Evolutionary conservation across 2,329 filamentous ascomycete genomes (phyloP).

Genomic region (Alternaria dauci): DNA sequence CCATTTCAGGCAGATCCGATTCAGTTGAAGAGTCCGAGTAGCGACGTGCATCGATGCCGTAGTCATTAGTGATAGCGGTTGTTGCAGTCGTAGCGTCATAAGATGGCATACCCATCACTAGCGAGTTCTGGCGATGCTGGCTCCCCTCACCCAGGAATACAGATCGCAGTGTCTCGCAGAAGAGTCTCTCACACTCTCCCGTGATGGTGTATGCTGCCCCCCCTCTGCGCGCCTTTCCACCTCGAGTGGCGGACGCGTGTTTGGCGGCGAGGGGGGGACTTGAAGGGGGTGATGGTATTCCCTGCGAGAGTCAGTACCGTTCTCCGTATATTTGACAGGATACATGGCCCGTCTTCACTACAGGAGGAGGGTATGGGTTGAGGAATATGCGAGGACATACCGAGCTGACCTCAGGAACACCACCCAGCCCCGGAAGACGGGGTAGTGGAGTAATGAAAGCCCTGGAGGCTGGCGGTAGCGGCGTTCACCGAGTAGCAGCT

Average conservation of each 20-base stretch:
- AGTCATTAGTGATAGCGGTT: conserved; percentile 42
- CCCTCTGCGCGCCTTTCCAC: conserved; percentile 66
- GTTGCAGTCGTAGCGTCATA: conserved; percentile 21
- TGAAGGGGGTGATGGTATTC: conserved; percentile 82
- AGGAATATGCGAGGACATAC: conserved; percentile 35
- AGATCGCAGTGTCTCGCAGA: conserved; percentile 93
- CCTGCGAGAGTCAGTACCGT: conserved; percentile 55
- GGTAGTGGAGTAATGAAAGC: conserved; percentile 73
- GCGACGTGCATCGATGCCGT: conserved; percentile 35
- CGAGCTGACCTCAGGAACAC: conserved; percentile 57
- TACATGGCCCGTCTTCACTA: background rate
- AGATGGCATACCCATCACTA: conserved; percentile 77
- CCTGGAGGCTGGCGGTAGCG: conserved; percentile 67
- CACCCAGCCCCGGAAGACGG: conserved; percentile 70
- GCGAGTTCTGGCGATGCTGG: conserved; percentile 77
- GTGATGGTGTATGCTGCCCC: conserved; percentile 96
- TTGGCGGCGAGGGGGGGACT: conserved; percentile 81
- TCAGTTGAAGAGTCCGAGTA: conserved; percentile 38
- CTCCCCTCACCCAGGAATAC: conserved; percentile 97
- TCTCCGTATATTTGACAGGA: background rate
- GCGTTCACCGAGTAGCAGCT: conserved; percentile 86
- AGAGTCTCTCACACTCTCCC: conserved; percentile 99
- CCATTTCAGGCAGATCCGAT: conserved; percentile 45
- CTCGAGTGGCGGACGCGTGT: conserved; percentile 57
- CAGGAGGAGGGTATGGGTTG: background rate